Evolutionary conservation across 352 stramenopile genomes (phyloP), one percentile per base, ranked within the genome.

Genomic region (Lagenidium sp.): DNA sequence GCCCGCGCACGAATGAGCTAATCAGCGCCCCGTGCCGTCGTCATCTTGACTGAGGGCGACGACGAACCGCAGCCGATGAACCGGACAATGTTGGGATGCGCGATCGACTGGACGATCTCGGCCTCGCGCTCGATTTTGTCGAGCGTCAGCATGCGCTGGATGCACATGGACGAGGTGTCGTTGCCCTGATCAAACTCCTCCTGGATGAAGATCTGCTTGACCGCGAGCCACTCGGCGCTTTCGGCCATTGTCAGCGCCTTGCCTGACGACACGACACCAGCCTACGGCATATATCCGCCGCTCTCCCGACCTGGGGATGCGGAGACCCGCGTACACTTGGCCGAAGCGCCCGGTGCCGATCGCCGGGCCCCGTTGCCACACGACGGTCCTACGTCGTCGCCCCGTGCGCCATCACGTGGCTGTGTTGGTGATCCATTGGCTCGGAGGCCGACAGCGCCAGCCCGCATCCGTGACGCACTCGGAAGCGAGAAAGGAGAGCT

Each of bases 181-280:
- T 84, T 76, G 35, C 86, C 85, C 19, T 78, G 63, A 26, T 74
- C 57, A 8, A 69, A 45, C 47, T 89, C 79, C 50, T 92, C 80
- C 42, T 77, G 63, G 48, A 95, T 72, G 39, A 70, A 79, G 40
- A 96, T 66, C 61, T 95, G 77, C 65, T 96, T 96, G 41, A 93
- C 68, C 2, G 85, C 84, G 4, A 96, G 59, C 24, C 94, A 68
- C 50, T 94, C 73, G 7, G 77, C 80, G 11, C 80, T 95, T 21
- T 19, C n/a, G n/a, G 25, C 31, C 63, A 45, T 34, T 8, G 34
- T 44, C 71, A 68, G 18, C 10, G 19, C 39, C 12, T 43, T 19
- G 21, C 16, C 6, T 16, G 34, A 7, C 8, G n/a, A 18, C 8
- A 39, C 16, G n/a, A n/a, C n/a, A 42, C 29, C 18, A 22, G 22